Evolutionary conservation across 2,329 filamentous ascomycete species (phyloP), one percentile per base, ranked within the genome.

Genomic region (Diaporthe australafricana): DNA sequence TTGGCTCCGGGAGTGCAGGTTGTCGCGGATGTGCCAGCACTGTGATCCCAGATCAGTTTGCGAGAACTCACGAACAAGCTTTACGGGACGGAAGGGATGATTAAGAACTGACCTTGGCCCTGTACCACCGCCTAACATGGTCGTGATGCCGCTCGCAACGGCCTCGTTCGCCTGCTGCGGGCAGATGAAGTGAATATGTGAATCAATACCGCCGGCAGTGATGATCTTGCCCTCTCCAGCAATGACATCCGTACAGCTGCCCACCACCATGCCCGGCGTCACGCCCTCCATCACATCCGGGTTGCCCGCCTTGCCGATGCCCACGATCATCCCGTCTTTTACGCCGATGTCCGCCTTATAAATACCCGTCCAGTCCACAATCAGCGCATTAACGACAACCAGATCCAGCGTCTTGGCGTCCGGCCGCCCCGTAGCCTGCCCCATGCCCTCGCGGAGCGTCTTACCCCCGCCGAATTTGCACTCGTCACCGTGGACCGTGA

Each of bases 281-380:
- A 98, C 94, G 5, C 94, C 94, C 40, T 96, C 92, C 96, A 98
- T 98, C 57, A 97, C 90, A 82, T 98, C 96, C n/a, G 96, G 96
- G 78, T 98, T 98, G 25, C 96, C 96, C 20, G 96, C 94, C 83
- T 98, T 98, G 72, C 96, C 96, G 76, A 98, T 96, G 0, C 91
- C 96, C 35, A 92, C 91, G 77, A 98, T 98, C 48, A 93, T 80
- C 2, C 96, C 95, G 76, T 95, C 83, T 81, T 97, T 98, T 81
- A 98, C 91, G 35, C 96, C 96, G 79, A 98, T 97, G 81, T 98
- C 96, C 7, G 95, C 96, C 84, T 98, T 98, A 87, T 94, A 97
- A 78, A 98, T 98, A 60, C 96, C 96, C 1, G 89, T 92, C 89
- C 93, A 97, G 83, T 98, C 96, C 25, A 98, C 88, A 47, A 98